Conservation (phyloP, 1,284 basidiomycete species). For the Trichosporon sp. region DNA sequence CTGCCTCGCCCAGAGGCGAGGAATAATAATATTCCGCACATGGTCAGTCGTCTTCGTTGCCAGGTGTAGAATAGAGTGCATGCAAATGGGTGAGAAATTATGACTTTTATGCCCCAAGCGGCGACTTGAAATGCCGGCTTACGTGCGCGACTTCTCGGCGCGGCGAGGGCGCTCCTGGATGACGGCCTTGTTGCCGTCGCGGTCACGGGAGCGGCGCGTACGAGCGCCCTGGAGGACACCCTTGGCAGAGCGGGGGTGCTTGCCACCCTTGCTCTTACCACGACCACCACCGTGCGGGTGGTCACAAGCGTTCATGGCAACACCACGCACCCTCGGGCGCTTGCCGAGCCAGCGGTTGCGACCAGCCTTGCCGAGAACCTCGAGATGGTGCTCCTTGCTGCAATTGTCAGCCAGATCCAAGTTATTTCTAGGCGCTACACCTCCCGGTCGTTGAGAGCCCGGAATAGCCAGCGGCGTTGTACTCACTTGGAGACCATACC, state of each 20-base stretch:
- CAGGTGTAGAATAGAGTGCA: constrained; percentile 19
- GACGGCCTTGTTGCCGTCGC: constrained; percentile 92
- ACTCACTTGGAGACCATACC: constrained; percentile 80
- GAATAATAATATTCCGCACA: too few relatives aligned
- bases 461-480: too few relatives aligned
- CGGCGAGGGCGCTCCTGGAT: constrained; percentile 78
- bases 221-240: constrained; percentile 89
- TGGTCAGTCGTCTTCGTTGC: too few relatives aligned
- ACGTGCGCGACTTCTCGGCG: constrained; percentile 18
- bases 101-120: background rate
- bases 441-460: too few relatives aligned
- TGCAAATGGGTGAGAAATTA: constrained; percentile 9
- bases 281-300: constrained; percentile 96
- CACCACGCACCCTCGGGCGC: constrained; percentile 84
- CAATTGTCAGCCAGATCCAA: background rate
- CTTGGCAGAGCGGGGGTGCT: constrained; percentile 82
- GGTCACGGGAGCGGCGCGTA: constrained; percentile 84
- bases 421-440: too few relatives aligned
- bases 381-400: constrained; percentile 73
- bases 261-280: constrained; percentile 95
- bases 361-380: constrained; percentile 85
- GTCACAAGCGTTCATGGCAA: constrained; percentile 97
- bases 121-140: background rate
- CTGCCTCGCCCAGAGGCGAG: too few relatives aligned
- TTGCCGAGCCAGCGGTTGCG: constrained; percentile 80